Evolutionary conservation across 148 eudicot genomes (phyloP).

Genomic region (Vaccinium vitisidaea): DNA sequence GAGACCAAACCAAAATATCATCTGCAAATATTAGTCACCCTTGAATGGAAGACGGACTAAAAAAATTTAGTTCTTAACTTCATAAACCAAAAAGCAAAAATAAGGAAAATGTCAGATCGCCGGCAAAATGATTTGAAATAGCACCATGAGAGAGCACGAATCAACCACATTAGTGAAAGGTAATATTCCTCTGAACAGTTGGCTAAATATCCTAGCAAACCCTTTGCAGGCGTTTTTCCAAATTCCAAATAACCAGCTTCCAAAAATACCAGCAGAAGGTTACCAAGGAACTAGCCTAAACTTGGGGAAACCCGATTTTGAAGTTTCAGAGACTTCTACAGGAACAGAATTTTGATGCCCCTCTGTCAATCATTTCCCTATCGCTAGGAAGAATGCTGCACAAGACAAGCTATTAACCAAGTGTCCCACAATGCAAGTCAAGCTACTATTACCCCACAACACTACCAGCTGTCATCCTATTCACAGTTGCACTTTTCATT

Average conservation of each 20-base stretch:
- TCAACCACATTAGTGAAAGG: neutral
- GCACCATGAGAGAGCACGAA: neutral
- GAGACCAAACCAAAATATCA: neutral
- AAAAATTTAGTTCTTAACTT: neutral
- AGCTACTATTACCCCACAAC: neutral
- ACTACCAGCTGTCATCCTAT: neutral
- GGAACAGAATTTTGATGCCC: neutral
- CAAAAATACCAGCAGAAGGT: neutral
- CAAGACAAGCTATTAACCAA: neutral
- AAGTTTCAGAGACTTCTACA: neutral
- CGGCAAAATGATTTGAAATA: neutral
- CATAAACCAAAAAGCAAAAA: neutral
- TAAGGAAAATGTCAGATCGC: neutral
- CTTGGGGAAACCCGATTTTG: neutral
- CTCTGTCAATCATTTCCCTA: slow-evolving; percentile 2
- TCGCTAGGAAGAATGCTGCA: neutral
- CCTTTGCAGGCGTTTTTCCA: neutral
- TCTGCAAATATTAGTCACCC: neutral
- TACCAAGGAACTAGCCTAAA: slow-evolving; percentile 8
- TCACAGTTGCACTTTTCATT: neutral
- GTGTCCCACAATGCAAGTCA: neutral
- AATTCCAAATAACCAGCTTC: neutral
- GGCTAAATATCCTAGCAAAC: neutral
- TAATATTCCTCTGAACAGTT: neutral
- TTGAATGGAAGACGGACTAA: neutral